Conservation (phyloP, 345 rosid genomes). For the Noccaea caerulescens region DNA sequence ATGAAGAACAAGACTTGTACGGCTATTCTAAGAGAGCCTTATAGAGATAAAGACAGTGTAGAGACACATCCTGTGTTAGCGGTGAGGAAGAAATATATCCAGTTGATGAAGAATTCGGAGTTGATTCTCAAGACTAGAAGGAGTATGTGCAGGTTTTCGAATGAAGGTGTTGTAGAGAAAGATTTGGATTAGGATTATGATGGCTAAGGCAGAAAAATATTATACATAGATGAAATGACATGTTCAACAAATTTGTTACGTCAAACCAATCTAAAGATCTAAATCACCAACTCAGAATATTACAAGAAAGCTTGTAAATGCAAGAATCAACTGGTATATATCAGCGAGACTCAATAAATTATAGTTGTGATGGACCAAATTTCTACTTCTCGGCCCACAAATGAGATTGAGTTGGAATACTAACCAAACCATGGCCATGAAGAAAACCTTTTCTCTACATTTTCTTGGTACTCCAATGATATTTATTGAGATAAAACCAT, state of each 20-base stretch:
- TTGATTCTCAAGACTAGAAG: slow-evolving; percentile 55
- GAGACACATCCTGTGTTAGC: slow-evolving; percentile 66
- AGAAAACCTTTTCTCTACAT: too few species aligned
- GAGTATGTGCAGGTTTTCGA: slow-evolving; percentile 26
- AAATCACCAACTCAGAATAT: slow-evolving; percentile 22
- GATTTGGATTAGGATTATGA: slow-evolving; percentile 56
- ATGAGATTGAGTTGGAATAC: too few species aligned
- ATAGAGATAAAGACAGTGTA: slow-evolving; percentile 49
- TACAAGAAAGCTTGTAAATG: slow-evolving; percentile 25
- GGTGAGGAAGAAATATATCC: slow-evolving; percentile 66
- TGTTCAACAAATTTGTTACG: slow-evolving; percentile 9
- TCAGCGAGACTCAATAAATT: too few species aligned
- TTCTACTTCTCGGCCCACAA: too few species aligned
- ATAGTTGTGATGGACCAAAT: too few species aligned
- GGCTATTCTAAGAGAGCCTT: slow-evolving; percentile 81
- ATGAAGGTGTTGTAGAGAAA: slow-evolving; percentile 35
- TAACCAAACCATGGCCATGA: too few species aligned
- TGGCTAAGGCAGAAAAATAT: slow-evolving; percentile 34
- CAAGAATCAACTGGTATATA: slow-evolving; percentile 39
- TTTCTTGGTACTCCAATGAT: too few species aligned
- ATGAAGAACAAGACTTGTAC: slow-evolving; percentile 73
- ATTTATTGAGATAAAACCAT: too few species aligned
- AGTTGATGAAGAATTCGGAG: slow-evolving; percentile 63
- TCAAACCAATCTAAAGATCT: slow-evolving; percentile 23
- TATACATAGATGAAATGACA: slow-evolving; percentile 8